Evolutionary conservation across 2,329 filamentous ascomycete species (phyloP), one percentile per base, ranked within the genome.

Genomic region (Hypoxylon sp.): DNA sequence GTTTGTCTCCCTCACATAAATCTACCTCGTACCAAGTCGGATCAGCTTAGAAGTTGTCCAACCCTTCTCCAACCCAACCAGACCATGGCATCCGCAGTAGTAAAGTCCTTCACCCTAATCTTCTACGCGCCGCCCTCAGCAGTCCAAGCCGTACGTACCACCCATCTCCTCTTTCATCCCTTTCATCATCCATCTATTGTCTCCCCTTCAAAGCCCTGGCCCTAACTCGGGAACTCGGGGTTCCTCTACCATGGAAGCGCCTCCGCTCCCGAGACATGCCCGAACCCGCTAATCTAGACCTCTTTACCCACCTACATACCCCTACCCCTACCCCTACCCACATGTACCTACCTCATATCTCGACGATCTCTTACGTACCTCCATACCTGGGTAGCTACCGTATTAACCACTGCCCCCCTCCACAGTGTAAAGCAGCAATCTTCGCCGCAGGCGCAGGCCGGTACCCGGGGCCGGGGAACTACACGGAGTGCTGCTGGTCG

Each of bases 371-470:
- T 6, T 13, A 13, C 2, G 20, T 48, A 25, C 20, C 20, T 20
- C 1, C 4, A 27, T 48, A 11, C 20, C 44, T 25, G 25, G 13
- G 6, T 7, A 30, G 8, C 3, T 6, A 5, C 4, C 8, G 22
- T n/a, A 42, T 35, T 55, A 55, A 55, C 20, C 6, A 31, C 31
- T 14, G 6, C 14, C 31, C 27, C 31, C 8, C 1, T 5, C 11
- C 35, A 7, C 35, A 63, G 54, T 86, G 85, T 77, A 89, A 89
- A 76, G 64, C 79, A 0, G 87, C 87, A 66, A 81, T 89, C 72
- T 89, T 89, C 75, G 81, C 80, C n/a, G 85, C 86, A 14, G 87
- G 87, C n/a, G 87, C 86, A 2, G 87, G 88, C 27, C 79, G 82
- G 10, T 86, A 85, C 62, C 84, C 85, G 0, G 80, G 80, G 0